A percentile compares a stretch with the other conserved stretches of the same genome.
phyloP scores from a whole-genome alignment of 2,329 filamentous ascomycete species.

The Fusarium napiforme region DNA sequence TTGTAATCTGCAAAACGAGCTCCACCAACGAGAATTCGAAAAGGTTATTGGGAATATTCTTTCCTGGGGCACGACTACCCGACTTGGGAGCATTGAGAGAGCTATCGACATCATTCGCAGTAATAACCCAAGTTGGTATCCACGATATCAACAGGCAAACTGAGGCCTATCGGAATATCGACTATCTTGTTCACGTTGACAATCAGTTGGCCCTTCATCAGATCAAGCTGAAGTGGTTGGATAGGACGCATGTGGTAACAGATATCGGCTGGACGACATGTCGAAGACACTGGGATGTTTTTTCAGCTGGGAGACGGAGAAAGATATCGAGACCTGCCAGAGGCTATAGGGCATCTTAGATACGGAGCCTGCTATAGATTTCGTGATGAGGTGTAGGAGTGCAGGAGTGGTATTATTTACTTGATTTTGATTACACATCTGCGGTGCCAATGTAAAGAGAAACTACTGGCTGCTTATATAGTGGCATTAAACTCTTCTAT shows the following conservation, averaged over 20 bases:
- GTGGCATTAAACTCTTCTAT: neutral
- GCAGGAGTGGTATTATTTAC: neutral
- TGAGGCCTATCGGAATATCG: rapidly evolving
- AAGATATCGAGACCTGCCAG: too few relatives aligned
- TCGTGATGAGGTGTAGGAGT: neutral
- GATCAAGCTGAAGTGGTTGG: neutral
- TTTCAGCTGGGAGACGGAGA: neutral
- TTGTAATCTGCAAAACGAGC: neutral
- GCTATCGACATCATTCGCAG: neutral
- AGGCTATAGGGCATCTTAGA: rapidly evolving
- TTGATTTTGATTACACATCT: neutral
- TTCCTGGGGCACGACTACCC: neutral
- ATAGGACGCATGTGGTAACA: neutral
- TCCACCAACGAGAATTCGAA: neutral
- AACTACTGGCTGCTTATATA: neutral
- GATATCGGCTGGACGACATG: too few relatives aligned
- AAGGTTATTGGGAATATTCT: neutral
- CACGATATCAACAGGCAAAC: neutral
- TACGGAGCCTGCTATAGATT: rapidly evolving
- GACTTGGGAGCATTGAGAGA: neutral
- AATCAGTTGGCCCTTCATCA: neutral
- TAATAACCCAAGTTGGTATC: too few relatives aligned
- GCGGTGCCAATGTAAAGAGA: neutral
- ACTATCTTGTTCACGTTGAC: neutral
- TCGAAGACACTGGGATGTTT: neutral